These are phyloP conservation scores for Vitis amurensis DNA, from an alignment of 164 flowering plant species.

Conservation along the genomic window DNA sequence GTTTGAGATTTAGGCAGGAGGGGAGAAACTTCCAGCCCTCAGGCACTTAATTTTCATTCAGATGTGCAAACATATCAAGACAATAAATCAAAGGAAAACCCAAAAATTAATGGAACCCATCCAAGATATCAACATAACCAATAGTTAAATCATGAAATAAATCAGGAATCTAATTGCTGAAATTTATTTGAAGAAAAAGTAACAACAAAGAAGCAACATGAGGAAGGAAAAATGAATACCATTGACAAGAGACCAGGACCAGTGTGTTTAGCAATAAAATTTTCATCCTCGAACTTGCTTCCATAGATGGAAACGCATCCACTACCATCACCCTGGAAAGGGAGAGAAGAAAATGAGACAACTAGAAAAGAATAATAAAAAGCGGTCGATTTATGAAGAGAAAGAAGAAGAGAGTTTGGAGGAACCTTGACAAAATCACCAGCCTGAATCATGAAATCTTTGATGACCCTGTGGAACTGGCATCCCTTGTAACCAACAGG, in stretches of 20 bases:
- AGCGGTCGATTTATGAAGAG: background rate
- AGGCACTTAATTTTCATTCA: too few species aligned
- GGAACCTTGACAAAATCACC: conserved; percentile 92
- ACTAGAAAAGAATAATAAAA: background rate
- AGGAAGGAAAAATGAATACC: conserved; percentile 45
- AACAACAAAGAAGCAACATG: background rate
- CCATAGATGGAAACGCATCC: conserved; percentile 93
- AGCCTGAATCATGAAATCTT: conserved; percentile 96
- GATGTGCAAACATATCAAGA: too few species aligned
- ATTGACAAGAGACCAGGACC: conserved; percentile 94
- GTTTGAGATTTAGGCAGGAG: too few species aligned
- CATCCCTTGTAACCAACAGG: conserved; percentile 95
- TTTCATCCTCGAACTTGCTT: conserved; percentile 93
- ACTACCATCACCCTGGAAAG: conserved; percentile 90
- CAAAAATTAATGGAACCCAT: too few species aligned
- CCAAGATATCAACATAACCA: too few species aligned
- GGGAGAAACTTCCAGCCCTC: too few species aligned
- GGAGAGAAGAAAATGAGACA: background rate
- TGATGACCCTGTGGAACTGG: conserved; percentile 94
- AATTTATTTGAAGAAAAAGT: background rate
- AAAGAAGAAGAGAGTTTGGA: background rate
- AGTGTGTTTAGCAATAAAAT: conserved; percentile 90
- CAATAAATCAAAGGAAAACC: too few species aligned
- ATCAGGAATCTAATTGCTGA: background rate
- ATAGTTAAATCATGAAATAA: background rate